Base-by-base conservation (phyloP, 805 yeast species). In the Ogataea allantospora region DNA sequence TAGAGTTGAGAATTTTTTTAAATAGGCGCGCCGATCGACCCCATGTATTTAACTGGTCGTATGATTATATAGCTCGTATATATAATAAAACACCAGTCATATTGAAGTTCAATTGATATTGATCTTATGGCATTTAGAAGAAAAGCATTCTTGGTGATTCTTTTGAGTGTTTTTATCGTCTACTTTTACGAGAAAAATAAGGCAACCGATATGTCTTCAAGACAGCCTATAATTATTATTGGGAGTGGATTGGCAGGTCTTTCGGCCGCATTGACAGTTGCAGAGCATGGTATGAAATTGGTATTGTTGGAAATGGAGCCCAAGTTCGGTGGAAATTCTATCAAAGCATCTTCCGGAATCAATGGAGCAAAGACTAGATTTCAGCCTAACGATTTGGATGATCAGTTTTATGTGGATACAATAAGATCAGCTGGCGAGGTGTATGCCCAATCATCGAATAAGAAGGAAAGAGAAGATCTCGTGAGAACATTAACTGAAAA, bases 281-380 rank as follows among this genome's bases (percentile, higher is more conserved):
- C 51, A 11, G 33, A 35, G 6, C 27, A 42, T 27, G 84, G 83
- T 1, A 68, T 73, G 28, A 74, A 73, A 50, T 73, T 78, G 17
- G 61, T 71, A 2, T 52, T 79, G 6, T 50, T 79, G 25, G 85
- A 79, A 51, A 78, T 78, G 52, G 80, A 76, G 47, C 73, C 77
- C 7, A 75, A 73, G 48, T 67, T 76, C 28, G 79, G 83, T 30
- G 84, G 84, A 1, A 79, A 79, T 51, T 74, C 81, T 32, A 79
- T 80, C 16, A 79, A 79, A 53, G 84, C 84, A 2, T 77, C 84
- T 1, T 73, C 80, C 1, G 85, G 85, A 6, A 79, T 79, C 47
- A 79, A 79, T 52, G 95, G 93, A n/a, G 80, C 85, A 0, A 63
- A 70, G 24, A 81, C 95, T 0, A 53, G 71, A 12, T 75, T 83